These are phyloP conservation scores for Agrocybe pediades DNA, from an alignment of 768 basidiomycete species.

Conservation along the genomic window DNA sequence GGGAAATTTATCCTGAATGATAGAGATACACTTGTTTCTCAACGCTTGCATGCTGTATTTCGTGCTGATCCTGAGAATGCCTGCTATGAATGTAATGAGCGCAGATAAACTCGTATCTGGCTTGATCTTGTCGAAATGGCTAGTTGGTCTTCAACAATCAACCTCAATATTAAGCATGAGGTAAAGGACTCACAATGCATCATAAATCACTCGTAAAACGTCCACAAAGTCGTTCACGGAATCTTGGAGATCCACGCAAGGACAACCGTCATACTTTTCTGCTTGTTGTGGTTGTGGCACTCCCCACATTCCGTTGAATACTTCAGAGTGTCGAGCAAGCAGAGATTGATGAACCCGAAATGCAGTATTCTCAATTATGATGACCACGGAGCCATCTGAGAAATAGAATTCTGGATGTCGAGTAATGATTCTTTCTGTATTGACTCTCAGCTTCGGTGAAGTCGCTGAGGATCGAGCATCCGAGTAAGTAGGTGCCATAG, in stretches of 20 bases:
- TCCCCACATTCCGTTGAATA: slow-evolving; percentile 40
- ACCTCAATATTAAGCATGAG: not conserved
- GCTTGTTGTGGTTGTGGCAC: slow-evolving; percentile 35
- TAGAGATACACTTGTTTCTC: slow-evolving; percentile 38
- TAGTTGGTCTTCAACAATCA: slow-evolving; percentile 15
- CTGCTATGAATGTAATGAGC: slow-evolving; percentile 41
- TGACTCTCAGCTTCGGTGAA: not conserved
- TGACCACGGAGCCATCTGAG: slow-evolving; percentile 39
- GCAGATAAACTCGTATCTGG: slow-evolving; percentile 31
- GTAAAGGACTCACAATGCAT: slow-evolving; percentile 34
- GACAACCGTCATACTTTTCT: slow-evolving; percentile 38
- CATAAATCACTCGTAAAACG: slow-evolving; percentile 37
- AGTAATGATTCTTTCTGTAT: slow-evolving; percentile 9
- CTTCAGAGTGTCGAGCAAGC: slow-evolving; percentile 39
- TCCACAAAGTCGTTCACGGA: slow-evolving; percentile 36
- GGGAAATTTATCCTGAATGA: slow-evolving; percentile 43
- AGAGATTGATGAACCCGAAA: slow-evolving; percentile 41
- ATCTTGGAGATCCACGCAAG: slow-evolving; percentile 31
- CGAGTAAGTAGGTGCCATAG: not conserved
- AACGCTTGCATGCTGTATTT: slow-evolving; percentile 42
- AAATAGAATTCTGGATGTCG: slow-evolving; percentile 38
- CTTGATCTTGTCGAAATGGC: slow-evolving; percentile 39
- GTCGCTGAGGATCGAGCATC: slow-evolving; percentile 1
- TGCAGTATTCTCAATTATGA: slow-evolving; percentile 32
- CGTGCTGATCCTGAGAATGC: slow-evolving; percentile 43